Conservation (phyloP, 2,329 filamentous ascomycete genomes). For the Aureobasidium sp. region DNA sequence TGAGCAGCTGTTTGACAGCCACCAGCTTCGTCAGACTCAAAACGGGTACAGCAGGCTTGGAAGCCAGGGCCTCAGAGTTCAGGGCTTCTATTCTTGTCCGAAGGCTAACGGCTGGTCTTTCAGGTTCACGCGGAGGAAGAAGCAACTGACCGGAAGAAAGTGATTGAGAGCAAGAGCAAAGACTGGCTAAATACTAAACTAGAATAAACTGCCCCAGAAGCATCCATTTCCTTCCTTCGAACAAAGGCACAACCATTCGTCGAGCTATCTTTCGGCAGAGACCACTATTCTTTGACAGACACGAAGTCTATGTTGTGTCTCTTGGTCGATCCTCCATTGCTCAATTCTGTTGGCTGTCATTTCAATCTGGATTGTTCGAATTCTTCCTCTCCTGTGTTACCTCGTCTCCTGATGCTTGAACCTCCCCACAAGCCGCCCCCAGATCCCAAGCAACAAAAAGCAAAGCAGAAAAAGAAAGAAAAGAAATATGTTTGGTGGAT, state of each 20-base stretch:
- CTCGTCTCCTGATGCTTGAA: constrained; percentile 8
- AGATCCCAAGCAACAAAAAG: constrained; percentile 7
- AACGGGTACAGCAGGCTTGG: too few relatives aligned
- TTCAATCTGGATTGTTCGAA: constrained; percentile 6
- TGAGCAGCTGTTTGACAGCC: neutral
- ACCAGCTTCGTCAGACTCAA: too few relatives aligned
- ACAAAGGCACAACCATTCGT: neutral
- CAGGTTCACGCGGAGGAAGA: neutral
- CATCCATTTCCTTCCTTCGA: neutral
- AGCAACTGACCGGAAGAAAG: neutral
- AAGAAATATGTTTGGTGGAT: neutral
- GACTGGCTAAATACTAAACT: neutral
- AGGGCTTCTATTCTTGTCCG: too few relatives aligned
- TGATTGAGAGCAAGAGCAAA: neutral
- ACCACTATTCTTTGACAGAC: neutral
- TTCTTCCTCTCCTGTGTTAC: neutral
- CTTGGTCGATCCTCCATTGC: neutral
- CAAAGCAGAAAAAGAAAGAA: constrained; percentile 5
- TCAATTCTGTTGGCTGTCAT: neutral
- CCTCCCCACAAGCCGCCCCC: constrained; percentile 15
- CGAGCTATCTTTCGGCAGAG: neutral
- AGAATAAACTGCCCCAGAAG: neutral
- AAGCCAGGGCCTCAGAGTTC: too few relatives aligned
- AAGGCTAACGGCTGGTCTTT: too few relatives aligned
- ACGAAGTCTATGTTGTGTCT: neutral